Percentiles rank a stretch among this genome's conserved stretches.
These are phyloP conservation scores for Jasminum sambac DNA, from an alignment of 257 asterid species.

Conservation along the genomic window DNA sequence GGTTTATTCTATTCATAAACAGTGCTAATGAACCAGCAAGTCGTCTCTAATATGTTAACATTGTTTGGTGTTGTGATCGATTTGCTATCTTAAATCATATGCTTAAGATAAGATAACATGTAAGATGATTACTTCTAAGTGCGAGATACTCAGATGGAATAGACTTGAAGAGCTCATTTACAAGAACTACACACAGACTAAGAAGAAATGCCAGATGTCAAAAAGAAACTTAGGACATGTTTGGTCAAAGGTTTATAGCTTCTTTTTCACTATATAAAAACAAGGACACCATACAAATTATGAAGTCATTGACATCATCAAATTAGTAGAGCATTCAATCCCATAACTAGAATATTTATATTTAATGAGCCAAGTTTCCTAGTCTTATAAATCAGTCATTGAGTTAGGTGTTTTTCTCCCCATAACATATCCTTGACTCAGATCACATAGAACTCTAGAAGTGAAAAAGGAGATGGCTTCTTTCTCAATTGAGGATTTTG, in stretches of 20 bases:
- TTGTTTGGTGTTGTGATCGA: no score
- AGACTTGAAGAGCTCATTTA: not conserved
- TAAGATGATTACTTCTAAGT: no score
- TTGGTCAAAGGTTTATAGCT: not conserved
- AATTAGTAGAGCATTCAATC: not conserved
- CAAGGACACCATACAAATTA: not conserved
- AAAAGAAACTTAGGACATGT: not conserved
- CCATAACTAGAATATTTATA: not conserved
- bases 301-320: not conserved
- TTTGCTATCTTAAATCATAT: no score
- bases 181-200: not conserved
- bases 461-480: constrained; percentile 27
- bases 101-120: no score
- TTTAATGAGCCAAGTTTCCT: not conserved
- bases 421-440: not conserved
- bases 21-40: no score
- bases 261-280: not conserved
- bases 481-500: constrained; percentile 70
- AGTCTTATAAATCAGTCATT: not conserved
- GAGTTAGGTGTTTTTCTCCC: not conserved
- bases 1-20: no score
- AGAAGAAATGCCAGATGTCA: not conserved
- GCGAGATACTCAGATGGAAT: no score
- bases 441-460: not conserved
- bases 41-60: no score